Conservation (phyloP, 169 alveolate genomes). For the Eimeria sp. region DNA sequence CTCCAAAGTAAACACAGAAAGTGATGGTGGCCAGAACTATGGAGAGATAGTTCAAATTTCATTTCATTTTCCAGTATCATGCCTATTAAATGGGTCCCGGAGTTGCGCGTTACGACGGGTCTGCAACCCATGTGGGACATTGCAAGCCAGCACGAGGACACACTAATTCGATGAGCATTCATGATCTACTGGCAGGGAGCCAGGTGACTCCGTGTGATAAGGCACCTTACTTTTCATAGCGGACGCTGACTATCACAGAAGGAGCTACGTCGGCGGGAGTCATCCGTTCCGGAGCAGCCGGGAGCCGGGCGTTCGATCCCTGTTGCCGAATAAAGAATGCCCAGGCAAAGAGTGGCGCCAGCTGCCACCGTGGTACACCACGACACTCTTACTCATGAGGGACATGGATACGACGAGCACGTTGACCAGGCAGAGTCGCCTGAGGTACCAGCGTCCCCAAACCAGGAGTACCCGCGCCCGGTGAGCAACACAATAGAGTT, state of each 20-base stretch:
- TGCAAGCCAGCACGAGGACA: constrained; percentile 34
- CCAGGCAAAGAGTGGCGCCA: constrained; percentile 59
- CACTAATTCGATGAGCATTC: background rate
- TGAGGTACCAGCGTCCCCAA: constrained; percentile 12
- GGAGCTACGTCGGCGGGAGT: constrained; percentile 2
- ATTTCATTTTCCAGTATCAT: background rate
- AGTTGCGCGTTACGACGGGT: constrained; percentile 6
- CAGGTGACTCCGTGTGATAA: background rate
- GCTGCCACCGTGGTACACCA: constrained; percentile 45
- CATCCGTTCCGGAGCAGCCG: background rate
- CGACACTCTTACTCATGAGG: constrained; percentile 33
- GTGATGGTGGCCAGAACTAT: background rate
- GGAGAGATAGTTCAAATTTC: background rate
- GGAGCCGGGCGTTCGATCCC: constrained; percentile 50
- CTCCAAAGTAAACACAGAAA: background rate
- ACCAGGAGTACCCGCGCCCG: constrained; percentile 3
- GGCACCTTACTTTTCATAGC: background rate
- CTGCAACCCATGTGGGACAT: constrained; percentile 55
- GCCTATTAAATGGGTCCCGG: constrained; percentile 47
- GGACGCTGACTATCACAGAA: background rate
- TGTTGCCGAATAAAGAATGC: constrained; percentile 32
- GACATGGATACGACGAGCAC: constrained; percentile 14
- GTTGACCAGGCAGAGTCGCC: constrained; percentile 10
- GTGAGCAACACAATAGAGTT: background rate
- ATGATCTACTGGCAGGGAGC: background rate